Evolutionary conservation across 768 basidiomycete species (phyloP).

Genomic region (Boletales sp.): DNA sequence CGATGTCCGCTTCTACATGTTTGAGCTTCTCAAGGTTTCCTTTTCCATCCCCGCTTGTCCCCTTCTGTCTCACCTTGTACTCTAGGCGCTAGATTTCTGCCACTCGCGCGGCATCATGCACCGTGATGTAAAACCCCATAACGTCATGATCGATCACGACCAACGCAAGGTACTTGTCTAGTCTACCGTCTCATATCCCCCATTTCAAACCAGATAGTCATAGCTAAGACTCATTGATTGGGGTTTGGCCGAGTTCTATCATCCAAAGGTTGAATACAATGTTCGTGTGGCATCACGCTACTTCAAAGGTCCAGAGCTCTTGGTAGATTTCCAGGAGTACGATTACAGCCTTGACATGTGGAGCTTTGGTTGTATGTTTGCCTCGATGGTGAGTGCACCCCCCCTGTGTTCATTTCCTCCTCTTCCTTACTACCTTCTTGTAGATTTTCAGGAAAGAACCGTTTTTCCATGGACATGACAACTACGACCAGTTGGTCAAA

Average conservation of each 20-base stretch:
- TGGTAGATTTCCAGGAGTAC: constrained; percentile 98
- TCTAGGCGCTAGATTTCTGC: constrained; percentile 90
- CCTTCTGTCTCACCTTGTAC: not conserved
- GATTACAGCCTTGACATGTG: constrained; percentile 99
- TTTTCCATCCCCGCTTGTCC: not conserved
- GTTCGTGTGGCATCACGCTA: constrained; percentile 96
- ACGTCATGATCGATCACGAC: constrained; percentile 99
- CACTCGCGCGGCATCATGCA: constrained; percentile 99
- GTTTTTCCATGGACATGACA: constrained; percentile 99
- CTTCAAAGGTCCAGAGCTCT: constrained; percentile 95
- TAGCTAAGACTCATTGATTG: constrained; percentile 96
- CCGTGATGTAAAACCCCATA: constrained; percentile 97
- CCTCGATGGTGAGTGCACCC: constrained; percentile 76
- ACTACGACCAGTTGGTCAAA: constrained; percentile 97
- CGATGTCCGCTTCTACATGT: constrained; percentile 96
- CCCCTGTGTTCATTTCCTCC: not conserved
- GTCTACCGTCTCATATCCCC: constrained; percentile 5
- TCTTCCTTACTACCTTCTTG: not conserved
- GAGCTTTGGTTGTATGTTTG: constrained; percentile 99
- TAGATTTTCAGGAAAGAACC: constrained; percentile 99
- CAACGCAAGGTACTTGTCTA: constrained; percentile 70
- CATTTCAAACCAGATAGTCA: constrained; percentile 10
- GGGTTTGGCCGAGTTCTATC: constrained; percentile 98
- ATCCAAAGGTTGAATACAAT: constrained; percentile 96
- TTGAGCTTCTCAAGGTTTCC: constrained; percentile 86